Percentiles rank a stretch among this genome's conserved stretches.
Conservation (phyloP, 2,329 filamentous ascomycete species). For the Nothomitra cinnamomea region DNA sequence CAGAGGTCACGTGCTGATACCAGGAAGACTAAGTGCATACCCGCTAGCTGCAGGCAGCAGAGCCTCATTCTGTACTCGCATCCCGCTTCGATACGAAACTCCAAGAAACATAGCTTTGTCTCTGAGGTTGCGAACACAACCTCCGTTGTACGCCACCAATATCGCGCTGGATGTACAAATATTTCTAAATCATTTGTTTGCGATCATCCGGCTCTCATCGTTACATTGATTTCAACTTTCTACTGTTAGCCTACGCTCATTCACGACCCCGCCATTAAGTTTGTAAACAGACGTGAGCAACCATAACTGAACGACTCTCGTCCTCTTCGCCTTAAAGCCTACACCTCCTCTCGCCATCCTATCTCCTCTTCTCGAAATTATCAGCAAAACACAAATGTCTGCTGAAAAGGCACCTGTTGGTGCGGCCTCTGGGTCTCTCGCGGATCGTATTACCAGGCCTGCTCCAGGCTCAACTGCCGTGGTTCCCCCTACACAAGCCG, state of each 20-base stretch:
- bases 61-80: neutral
- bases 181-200: neutral
- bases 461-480: conserved; percentile 19
- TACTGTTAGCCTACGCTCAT: neutral
- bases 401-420: conserved; percentile 18
- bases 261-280: too few relatives aligned
- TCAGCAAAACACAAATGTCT: conserved; percentile 18
- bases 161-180: too few relatives aligned
- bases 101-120: too few relatives aligned
- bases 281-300: too few relatives aligned
- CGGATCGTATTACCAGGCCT: conserved; percentile 30
- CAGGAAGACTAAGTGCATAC: neutral
- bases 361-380: neutral
- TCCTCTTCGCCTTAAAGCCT: too few relatives aligned
- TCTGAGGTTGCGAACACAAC: too few relatives aligned
- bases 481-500: conserved; percentile 1
- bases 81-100: neutral
- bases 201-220: neutral
- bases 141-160: too few relatives aligned
- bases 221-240: neutral
- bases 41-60: neutral
- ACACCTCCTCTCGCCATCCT: neutral
- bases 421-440: conserved; percentile 24
- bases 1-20: neutral
- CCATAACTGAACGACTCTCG: too few relatives aligned